Evolutionary conservation across 2,329 filamentous ascomycete species (phyloP), one percentile per base, ranked within the genome.

Genomic region (Rachicladosporium sp.): DNA sequence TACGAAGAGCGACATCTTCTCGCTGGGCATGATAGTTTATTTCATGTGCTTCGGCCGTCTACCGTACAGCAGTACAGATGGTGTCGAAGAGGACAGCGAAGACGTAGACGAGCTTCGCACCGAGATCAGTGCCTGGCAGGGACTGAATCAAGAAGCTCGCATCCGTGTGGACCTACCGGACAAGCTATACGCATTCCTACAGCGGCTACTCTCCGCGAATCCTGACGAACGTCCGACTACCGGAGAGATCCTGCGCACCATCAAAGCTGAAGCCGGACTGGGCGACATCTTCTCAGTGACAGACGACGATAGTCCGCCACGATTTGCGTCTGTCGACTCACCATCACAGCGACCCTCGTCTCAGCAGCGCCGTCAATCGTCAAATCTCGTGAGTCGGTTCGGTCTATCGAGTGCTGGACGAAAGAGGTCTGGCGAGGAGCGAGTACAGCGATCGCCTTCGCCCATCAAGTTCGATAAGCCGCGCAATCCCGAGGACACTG

Each of bases 1-100:
- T 0, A 88, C 85, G 19, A 98, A 96, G 56, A 95, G 88, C 0
- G 91, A 98, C 55, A 82, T 98, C n/a, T 98, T 98, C 61, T 95
- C 88, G 1, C 68, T 98, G 0, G 91, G 91, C 36, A 95, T 98
- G 89, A 96, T 96, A 41, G 71, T 98, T 3, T 93, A 96, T 60
- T 98, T 98, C 56, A 82, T 98, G 71, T 98, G 91, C 58, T 98
- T 98, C 57, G 85, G 82, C 1, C 74, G 80, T 35, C 70, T 98
- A 8, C 91, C 91, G 0, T 98, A 96, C 56, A 70, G 65, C 15
- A 83, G 81, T 50, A 85, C 88, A 38, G 89, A 96, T 55, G 72
- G 80, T 3, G 70, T 93, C 13, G 77, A 94, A 43, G 89, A 96
- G 59, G 89, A 96, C 55, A 78, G 86, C 40, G 91, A 98, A 57